phyloP scores from a whole-genome alignment of 192 early-diverging fungal species.

The Umbelopsis sp. region DNA sequence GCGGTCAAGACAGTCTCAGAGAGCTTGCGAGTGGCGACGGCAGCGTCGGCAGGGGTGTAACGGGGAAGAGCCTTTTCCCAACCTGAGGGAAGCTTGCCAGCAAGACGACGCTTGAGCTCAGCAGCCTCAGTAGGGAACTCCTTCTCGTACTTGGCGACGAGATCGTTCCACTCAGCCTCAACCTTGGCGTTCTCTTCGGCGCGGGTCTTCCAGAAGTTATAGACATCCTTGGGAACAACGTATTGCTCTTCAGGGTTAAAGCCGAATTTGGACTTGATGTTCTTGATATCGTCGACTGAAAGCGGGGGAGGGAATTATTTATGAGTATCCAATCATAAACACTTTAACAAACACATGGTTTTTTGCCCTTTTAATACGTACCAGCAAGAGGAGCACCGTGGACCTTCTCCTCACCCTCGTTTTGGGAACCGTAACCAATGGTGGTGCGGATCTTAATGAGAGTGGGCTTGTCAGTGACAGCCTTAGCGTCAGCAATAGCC shows the following conservation, averaged over 20 bases:
- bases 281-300: conserved; percentile 70
- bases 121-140: conserved; percentile 68
- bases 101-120: conserved; percentile 78
- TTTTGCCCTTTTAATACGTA: conserved; percentile 18
- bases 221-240: conserved; percentile 71
- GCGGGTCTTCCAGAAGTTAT: conserved; percentile 52
- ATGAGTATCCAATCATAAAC: no score
- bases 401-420: conserved; percentile 88
- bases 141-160: conserved; percentile 69
- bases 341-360: neutral
- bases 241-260: conserved; percentile 80
- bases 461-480: conserved; percentile 85
- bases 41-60: conserved; percentile 80
- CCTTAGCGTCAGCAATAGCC: conserved; percentile 83
- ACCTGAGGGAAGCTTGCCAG: conserved; percentile 70
- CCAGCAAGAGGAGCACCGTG: conserved; percentile 85
- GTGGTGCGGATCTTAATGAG: conserved; percentile 90
- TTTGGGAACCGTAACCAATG: conserved; percentile 91
- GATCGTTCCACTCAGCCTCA: conserved; percentile 76
- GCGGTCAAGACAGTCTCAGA: conserved; percentile 85
- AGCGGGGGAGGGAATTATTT: neutral
- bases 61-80: conserved; percentile 75
- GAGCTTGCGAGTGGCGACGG: conserved; percentile 87
- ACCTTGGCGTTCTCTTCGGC: conserved; percentile 61
- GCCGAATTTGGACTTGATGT: conserved; percentile 82